A percentile compares a stretch with the other conserved stretches of the same genome.
phyloP scores from a whole-genome alignment of 129 eudicot genomes.

The Helianthus annuus region DNA sequence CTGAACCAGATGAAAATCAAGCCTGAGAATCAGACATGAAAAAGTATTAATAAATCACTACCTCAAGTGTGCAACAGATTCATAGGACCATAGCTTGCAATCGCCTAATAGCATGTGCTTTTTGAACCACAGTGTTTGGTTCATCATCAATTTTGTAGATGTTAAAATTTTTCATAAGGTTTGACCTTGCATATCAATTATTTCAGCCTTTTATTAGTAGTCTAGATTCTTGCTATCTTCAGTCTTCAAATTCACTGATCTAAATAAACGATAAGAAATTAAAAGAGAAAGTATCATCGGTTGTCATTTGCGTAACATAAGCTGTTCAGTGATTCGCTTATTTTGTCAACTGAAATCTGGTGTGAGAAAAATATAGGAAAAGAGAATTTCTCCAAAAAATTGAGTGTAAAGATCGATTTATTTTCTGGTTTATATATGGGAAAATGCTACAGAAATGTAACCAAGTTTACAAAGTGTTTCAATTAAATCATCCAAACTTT shows the following conservation, averaged over 20 bases:
- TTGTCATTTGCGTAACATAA: background rate
- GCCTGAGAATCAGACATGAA: slow-evolving; percentile 45
- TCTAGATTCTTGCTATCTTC: background rate
- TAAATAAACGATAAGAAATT: background rate
- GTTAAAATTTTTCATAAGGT: background rate
- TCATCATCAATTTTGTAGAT: background rate
- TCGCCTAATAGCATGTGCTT: slow-evolving; percentile 5
- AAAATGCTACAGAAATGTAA: too few relatives aligned
- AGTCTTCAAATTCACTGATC: slow-evolving; percentile 1
- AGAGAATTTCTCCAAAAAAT: background rate
- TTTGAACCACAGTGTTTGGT: slow-evolving; percentile 1
- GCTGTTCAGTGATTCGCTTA: background rate
- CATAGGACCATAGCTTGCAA: background rate
- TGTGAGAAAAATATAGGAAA: background rate
- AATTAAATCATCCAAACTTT: too few relatives aligned
- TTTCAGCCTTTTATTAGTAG: slow-evolving; percentile 7
- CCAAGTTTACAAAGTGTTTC: too few relatives aligned
- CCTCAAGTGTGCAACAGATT: background rate
- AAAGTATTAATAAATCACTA: slow-evolving; percentile 18
- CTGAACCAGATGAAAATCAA: slow-evolving; percentile 93
- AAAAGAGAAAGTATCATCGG: background rate
- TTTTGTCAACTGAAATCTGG: background rate
- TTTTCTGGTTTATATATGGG: background rate
- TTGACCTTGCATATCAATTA: background rate
- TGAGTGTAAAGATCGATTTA: background rate